Percentiles rank a stretch among this genome's conserved stretches.
phyloP scores from a whole-genome alignment of 331 rosid species.

The Quercus tomentella region DNA sequence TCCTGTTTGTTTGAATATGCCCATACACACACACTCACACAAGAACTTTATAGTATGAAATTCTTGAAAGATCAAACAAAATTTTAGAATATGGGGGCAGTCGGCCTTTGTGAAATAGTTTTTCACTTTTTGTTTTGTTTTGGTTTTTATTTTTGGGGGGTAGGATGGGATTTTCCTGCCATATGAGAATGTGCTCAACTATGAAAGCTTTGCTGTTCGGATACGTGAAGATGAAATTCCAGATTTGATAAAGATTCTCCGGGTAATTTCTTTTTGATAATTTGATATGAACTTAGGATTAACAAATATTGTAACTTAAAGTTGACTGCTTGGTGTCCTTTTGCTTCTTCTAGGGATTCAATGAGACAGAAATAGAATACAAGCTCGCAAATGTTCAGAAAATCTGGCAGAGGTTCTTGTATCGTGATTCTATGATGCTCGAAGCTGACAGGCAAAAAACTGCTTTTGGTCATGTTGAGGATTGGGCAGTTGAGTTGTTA shows the following conservation, averaged over 20 bases:
- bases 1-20: background rate
- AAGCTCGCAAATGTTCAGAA: slow-evolving; percentile 69
- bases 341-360: slow-evolving; percentile 51
- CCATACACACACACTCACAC: background rate
- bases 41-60: background rate
- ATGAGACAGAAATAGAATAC: slow-evolving; percentile 69
- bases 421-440: slow-evolving; percentile 73
- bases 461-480: slow-evolving; percentile 37
- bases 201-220: slow-evolving; percentile 85
- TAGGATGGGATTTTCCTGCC: slow-evolving; percentile 95
- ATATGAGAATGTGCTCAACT: slow-evolving; percentile 83
- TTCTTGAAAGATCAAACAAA: background rate
- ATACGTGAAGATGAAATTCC: slow-evolving; percentile 76
- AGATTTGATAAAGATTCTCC: slow-evolving; percentile 62
- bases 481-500: slow-evolving; percentile 70
- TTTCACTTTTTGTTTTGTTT: slow-evolving; percentile 9
- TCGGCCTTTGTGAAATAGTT: background rate
- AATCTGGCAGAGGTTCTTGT: slow-evolving; percentile 82
- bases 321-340: slow-evolving; percentile 23
- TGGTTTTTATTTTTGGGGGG: background rate
- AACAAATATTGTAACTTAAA: background rate
- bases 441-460: slow-evolving; percentile 88
- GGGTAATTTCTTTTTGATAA: slow-evolving; percentile 33
- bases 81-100: background rate
- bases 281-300: background rate